These are phyloP conservation scores for Lentinula detonsa DNA, from an alignment of 768 basidiomycete genomes.

Conservation along the genomic window DNA sequence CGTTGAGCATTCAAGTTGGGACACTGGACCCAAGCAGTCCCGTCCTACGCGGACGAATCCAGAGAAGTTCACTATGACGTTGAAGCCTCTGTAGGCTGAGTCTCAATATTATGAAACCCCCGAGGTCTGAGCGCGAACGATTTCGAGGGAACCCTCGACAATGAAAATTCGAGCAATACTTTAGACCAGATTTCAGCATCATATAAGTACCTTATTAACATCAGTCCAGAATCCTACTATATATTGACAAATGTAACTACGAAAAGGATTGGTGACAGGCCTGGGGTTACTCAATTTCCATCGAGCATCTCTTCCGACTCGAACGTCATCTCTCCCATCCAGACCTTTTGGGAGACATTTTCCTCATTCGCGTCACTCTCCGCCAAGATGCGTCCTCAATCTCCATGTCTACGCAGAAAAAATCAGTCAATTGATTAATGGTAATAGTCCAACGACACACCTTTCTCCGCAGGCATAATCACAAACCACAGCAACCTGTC, in stretches of 20 bases:
- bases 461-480: neutral
- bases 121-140: neutral
- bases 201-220: neutral
- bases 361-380: neutral
- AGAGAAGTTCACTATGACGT: neutral
- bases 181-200: too few relatives aligned
- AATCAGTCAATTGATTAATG: neutral
- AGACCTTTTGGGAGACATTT: neutral
- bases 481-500: neutral
- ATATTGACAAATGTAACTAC: too few relatives aligned
- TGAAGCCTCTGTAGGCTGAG: neutral
- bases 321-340: neutral
- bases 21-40: neutral
- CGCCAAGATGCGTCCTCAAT: constrained; percentile 1
- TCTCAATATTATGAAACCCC: neutral
- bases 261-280: too few relatives aligned
- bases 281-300: neutral
- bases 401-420: neutral
- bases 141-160: neutral
- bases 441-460: neutral
- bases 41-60: neutral
- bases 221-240: too few relatives aligned
- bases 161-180: neutral
- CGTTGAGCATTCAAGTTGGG: neutral
- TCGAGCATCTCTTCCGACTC: constrained; percentile 1